A percentile compares a stretch with the other conserved stretches of the same genome.
Conservation (phyloP, 2,329 filamentous ascomycete species). For the Bipolaris sorokiniana region DNA sequence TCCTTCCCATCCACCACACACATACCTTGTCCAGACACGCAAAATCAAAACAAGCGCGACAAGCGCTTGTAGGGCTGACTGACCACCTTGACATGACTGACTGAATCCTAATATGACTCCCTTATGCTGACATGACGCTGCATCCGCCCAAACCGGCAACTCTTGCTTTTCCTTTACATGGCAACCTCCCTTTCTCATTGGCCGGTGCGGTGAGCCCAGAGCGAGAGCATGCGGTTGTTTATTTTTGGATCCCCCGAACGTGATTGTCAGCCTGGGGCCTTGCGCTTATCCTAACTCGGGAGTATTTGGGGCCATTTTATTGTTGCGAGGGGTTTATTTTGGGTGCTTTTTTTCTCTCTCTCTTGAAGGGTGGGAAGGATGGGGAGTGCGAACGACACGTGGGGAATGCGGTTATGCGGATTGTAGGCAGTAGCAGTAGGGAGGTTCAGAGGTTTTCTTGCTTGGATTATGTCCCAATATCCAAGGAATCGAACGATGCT, state of each 20-base stretch:
- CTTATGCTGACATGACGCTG: constrained; percentile 5
- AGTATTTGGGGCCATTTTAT: constrained; percentile 9
- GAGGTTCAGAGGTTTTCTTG: no score
- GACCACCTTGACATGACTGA: neutral
- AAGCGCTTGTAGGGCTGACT: constrained; percentile 41
- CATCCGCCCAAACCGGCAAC: constrained; percentile 8
- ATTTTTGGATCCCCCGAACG: constrained; percentile 10
- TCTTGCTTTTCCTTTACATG: neutral
- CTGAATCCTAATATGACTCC: no score
- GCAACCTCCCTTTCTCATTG: constrained; percentile 1
- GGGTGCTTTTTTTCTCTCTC: constrained; percentile 10
- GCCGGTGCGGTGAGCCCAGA: neutral
- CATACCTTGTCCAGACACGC: no score
- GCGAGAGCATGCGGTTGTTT: neutral
- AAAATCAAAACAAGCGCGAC: constrained; percentile 30
- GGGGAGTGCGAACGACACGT: no score
- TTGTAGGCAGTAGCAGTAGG: neutral
- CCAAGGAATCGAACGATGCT: no score
- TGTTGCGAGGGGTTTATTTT: constrained; percentile 20
- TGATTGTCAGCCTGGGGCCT: constrained; percentile 5
- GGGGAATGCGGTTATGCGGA: no score
- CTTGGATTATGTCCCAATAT: no score
- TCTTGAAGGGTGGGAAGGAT: neutral
- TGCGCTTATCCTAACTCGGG: constrained; percentile 1
- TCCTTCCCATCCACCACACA: no score